Conservation (phyloP, 148 eudicot genomes). For the Arctostaphylos glauca region DNA sequence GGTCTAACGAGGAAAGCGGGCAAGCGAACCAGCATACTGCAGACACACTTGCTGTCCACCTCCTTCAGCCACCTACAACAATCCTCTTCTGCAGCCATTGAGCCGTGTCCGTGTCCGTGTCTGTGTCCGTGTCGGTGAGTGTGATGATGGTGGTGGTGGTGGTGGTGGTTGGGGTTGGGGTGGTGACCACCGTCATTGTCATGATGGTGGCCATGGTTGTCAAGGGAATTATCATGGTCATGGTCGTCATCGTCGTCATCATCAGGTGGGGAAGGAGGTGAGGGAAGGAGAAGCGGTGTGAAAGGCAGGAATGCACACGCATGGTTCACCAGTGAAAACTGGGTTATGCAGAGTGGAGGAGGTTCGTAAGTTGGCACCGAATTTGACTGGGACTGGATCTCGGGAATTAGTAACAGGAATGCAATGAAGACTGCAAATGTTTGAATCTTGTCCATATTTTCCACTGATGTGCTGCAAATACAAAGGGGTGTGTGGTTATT, state of each 20-base stretch:
- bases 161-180: background rate
- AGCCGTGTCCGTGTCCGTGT: slow-evolving; percentile 18
- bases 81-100: slow-evolving; percentile 36
- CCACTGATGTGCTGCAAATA: slow-evolving; percentile 1
- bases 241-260: background rate
- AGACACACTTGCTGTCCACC: slow-evolving; percentile 60
- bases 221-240: background rate
- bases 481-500: slow-evolving; percentile 3
- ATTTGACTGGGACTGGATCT: slow-evolving; percentile 14
- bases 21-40: slow-evolving; percentile 53
- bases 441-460: slow-evolving; percentile 2
- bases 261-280: slow-evolving; percentile 11
- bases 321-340: slow-evolving; percentile 64
- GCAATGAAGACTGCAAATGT: background rate
- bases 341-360: slow-evolving; percentile 56
- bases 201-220: background rate
- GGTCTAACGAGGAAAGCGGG: slow-evolving; percentile 66
- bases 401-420: slow-evolving; percentile 23
- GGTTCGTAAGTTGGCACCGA: background rate
- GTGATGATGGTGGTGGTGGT: background rate
- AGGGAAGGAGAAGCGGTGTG: background rate
- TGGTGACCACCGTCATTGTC: background rate
- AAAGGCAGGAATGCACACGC: slow-evolving; percentile 54
- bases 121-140: slow-evolving; percentile 14
- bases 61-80: slow-evolving; percentile 73